Evolutionary conservation across 202 grass and related monocot species (phyloP).

Genomic region (Musa balbisiana): DNA sequence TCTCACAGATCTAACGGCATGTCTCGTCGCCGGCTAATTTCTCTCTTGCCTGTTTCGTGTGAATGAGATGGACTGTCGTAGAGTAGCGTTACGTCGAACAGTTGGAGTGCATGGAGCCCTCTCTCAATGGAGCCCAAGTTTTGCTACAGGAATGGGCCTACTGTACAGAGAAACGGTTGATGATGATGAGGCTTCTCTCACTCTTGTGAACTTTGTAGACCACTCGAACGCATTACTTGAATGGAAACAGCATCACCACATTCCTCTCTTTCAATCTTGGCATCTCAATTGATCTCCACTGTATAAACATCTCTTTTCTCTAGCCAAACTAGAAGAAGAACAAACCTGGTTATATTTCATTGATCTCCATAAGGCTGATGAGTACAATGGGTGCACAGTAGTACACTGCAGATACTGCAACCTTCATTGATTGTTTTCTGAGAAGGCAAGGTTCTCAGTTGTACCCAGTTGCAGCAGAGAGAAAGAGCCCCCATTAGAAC

Average conservation of each 20-base stretch:
- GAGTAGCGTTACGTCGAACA: not conserved
- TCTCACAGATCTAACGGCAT: conserved; percentile 25
- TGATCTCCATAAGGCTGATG: no score
- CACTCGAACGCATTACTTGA: conserved; percentile 3
- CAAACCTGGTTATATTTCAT: no score
- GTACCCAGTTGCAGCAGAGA: not conserved
- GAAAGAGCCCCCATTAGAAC: not conserved
- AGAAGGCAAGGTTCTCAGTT: not conserved
- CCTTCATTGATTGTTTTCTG: no score
- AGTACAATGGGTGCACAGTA: no score
- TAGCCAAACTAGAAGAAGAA: no score
- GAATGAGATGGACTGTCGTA: not conserved
- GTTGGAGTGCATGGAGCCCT: conserved; percentile 5
- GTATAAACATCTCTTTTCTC: no score
- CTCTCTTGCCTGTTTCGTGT: not conserved
- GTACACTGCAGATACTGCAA: no score
- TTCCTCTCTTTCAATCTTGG: not conserved
- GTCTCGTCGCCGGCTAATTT: not conserved
- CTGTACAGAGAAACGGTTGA: not conserved
- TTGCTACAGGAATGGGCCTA: conserved; percentile 3
- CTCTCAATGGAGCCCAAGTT: conserved; percentile 27
- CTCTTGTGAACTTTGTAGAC: conserved; percentile 12
- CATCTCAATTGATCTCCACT: no score
- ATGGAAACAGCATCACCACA: not conserved
- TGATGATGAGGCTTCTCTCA: conserved; percentile 15